Evolutionary conservation across 2,329 filamentous ascomycete species (phyloP).

Genomic region (Coleophoma crateriformis): DNA sequence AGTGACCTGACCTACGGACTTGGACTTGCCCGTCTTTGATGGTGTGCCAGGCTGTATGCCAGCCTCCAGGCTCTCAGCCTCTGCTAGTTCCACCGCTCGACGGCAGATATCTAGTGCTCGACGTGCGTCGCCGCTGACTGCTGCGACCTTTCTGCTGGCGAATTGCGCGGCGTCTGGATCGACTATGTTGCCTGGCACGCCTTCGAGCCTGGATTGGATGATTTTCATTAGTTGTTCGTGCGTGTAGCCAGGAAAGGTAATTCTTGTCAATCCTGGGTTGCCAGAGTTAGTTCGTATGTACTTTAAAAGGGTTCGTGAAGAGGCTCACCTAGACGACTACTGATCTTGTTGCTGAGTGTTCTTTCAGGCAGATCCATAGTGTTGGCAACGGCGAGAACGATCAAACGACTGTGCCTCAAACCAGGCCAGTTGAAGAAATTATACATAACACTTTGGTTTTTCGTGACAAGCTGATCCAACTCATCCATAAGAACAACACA

Average conservation of each 20-base stretch:
- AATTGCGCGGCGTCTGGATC: slow-evolving; percentile 94
- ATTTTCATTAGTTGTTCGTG: slow-evolving; percentile 97
- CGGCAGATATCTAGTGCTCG: slow-evolving; percentile 93
- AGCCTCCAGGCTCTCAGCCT: slow-evolving; percentile 53
- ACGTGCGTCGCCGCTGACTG: slow-evolving; percentile 89
- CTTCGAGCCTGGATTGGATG: slow-evolving; percentile 87
- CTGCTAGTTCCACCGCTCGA: slow-evolving; percentile 89
- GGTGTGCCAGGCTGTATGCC: slow-evolving; percentile 46
- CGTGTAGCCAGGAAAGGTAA: slow-evolving; percentile 95
- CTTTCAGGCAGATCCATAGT: slow-evolving; percentile 98
- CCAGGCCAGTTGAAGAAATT: slow-evolving; percentile 99
- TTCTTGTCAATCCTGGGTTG: slow-evolving; percentile 68
- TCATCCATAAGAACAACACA: slow-evolving; percentile 99
- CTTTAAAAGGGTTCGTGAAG: no score
- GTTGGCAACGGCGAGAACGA: slow-evolving; percentile 95
- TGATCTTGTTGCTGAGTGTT: slow-evolving; percentile 97
- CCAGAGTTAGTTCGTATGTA: slow-evolving; percentile 2
- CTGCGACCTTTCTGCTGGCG: slow-evolving; percentile 91
- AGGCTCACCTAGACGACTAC: slow-evolving; percentile 63
- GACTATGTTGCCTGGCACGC: slow-evolving; percentile 83
- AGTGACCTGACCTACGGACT: slow-evolving; percentile 59
- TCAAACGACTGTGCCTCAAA: slow-evolving; percentile 82
- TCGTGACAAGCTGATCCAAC: slow-evolving; percentile 93
- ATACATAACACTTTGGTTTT: slow-evolving; percentile 99
- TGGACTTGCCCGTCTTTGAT: slow-evolving; percentile 39